Evolutionary conservation across 305 asterid species (phyloP).

Genomic region (Ajuga reptans): DNA sequence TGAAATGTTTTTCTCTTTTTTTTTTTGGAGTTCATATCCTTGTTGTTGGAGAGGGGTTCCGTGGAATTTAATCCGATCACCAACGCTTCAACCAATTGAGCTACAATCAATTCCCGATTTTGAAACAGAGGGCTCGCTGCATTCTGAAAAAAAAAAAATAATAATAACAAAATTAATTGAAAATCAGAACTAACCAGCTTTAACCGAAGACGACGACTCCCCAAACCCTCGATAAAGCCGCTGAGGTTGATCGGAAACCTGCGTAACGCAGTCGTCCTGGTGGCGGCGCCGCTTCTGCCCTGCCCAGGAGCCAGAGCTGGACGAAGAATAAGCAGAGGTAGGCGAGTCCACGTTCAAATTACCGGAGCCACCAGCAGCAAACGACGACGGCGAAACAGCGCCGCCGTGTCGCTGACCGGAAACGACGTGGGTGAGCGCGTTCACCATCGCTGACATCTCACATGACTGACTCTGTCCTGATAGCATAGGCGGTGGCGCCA

Average conservation of each 20-base stretch:
- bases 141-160: background rate
- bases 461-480: slow-evolving; percentile 26
- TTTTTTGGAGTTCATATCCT: no score
- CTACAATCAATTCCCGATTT: no score
- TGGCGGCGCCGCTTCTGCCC: slow-evolving; percentile 76
- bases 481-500: slow-evolving; percentile 25
- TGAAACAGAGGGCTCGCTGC: slow-evolving; percentile 23
- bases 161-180: background rate
- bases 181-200: slow-evolving; percentile 40
- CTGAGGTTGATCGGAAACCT: slow-evolving; percentile 29
- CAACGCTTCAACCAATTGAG: no score
- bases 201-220: slow-evolving; percentile 40
- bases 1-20: no score
- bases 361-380: slow-evolving; percentile 29
- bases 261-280: slow-evolving; percentile 38
- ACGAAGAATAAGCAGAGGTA: slow-evolving; percentile 52
- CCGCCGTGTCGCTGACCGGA: slow-evolving; percentile 39
- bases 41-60: no score
- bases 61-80: no score
- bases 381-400: slow-evolving; percentile 23
- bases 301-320: slow-evolving; percentile 65
- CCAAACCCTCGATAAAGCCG: slow-evolving; percentile 32
- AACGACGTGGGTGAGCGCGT: slow-evolving; percentile 53
- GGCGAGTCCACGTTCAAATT: slow-evolving; percentile 37
- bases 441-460: slow-evolving; percentile 71